Conservation (phyloP, 2,329 filamentous ascomycete genomes). For the Dactylellina leptospora region DNA sequence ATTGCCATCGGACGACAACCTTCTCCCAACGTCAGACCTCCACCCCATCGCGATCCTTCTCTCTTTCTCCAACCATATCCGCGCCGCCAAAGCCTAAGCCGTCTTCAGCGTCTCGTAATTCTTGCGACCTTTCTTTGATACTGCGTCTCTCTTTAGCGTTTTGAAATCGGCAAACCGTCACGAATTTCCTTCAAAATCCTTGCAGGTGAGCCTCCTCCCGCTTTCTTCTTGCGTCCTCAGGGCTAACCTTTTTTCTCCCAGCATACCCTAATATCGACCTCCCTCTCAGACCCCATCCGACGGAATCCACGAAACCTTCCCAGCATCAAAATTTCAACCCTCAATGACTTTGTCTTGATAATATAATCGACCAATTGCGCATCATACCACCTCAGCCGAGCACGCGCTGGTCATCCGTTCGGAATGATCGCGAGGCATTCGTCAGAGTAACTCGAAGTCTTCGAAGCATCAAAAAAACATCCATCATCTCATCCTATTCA, state of each 20-base stretch:
- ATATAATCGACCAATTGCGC: constrained; percentile 21
- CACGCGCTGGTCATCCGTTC: constrained; percentile 28
- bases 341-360: constrained; percentile 29
- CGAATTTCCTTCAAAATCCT: constrained; percentile 41
- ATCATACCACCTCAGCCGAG: constrained; percentile 14
- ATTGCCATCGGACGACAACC: constrained; percentile 38
- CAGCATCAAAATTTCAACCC: neutral
- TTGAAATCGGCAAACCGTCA: constrained; percentile 25
- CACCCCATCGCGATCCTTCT: constrained; percentile 36
- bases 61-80: neutral
- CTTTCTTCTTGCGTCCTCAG: constrained; percentile 2
- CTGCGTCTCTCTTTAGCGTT: constrained; percentile 31
- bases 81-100: constrained; percentile 2
- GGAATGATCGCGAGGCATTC: constrained; percentile 31
- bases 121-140: constrained; percentile 1
- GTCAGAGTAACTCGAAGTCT: constrained; percentile 8
- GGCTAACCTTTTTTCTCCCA: constrained; percentile 1
- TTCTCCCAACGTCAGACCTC: constrained; percentile 30
- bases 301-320: neutral
- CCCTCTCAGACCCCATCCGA: constrained; percentile 1
- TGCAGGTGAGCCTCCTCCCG: constrained; percentile 19
- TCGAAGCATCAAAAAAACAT: constrained; percentile 1
- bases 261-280: neutral
- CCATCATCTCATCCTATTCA: neutral
- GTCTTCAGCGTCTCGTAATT: constrained; percentile 1